These are phyloP conservation scores for Porcisia hertigi DNA, from an alignment of 208 protist genomes.

Conservation along the genomic window DNA sequence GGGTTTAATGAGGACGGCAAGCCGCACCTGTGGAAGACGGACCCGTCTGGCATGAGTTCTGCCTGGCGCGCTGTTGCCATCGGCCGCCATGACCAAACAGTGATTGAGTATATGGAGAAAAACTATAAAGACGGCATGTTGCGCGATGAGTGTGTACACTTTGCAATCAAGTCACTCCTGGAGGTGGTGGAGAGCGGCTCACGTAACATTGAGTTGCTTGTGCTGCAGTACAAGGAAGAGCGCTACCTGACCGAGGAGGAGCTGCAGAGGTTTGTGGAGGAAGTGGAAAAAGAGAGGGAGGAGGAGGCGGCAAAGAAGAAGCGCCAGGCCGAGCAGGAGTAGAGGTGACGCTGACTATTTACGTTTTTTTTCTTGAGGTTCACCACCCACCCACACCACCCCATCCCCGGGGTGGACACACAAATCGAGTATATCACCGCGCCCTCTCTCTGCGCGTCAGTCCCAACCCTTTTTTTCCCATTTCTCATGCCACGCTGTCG, in stretches of 20 bases:
- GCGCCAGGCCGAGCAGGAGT: slow-evolving; percentile 84
- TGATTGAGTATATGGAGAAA: slow-evolving; percentile 99
- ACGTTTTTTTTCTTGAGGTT: background rate
- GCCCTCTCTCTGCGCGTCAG: background rate
- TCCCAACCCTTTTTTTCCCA: background rate
- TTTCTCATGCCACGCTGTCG: background rate
- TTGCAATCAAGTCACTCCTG: slow-evolving; percentile 98
- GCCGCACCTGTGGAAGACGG: slow-evolving; percentile 92
- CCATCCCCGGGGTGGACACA: background rate
- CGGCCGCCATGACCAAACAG: slow-evolving; percentile 97
- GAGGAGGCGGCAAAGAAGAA: slow-evolving; percentile 83
- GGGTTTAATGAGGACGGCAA: slow-evolving; percentile 97
- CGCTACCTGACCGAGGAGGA: slow-evolving; percentile 80
- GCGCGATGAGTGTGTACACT: slow-evolving; percentile 94
- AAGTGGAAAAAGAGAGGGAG: slow-evolving; percentile 89
- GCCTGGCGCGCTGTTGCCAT: slow-evolving; percentile 82
- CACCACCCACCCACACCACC: background rate
- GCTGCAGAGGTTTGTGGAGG: slow-evolving; percentile 74
- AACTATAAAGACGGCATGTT: slow-evolving; percentile 94
- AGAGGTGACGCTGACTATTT: slow-evolving; percentile 9
- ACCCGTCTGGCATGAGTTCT: slow-evolving; percentile 86
- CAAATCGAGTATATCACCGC: background rate
- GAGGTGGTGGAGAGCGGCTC: slow-evolving; percentile 96
- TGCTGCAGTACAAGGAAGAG: slow-evolving; percentile 70
- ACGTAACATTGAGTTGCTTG: slow-evolving; percentile 90